A percentile compares a stretch with the other conserved stretches of the same genome.
These are phyloP conservation scores for Teunomyces lycoperdinae DNA, from an alignment of 805 yeast genomes.

Conservation along the genomic window DNA sequence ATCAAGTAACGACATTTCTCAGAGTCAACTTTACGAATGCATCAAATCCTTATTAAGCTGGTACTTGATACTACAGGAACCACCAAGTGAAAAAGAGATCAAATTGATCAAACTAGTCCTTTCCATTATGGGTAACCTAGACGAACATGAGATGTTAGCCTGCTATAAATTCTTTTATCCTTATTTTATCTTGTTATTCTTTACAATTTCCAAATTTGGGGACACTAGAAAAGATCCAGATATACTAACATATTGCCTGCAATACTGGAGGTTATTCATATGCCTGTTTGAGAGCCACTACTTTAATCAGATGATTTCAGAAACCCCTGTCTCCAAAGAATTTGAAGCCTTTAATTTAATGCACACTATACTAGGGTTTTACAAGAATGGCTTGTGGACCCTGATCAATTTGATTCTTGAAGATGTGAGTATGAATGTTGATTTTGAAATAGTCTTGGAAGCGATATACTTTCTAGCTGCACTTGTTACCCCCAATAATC, in stretches of 20 bases:
- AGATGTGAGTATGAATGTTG: slow-evolving; percentile 8
- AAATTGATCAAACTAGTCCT: slow-evolving; percentile 12
- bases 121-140: slow-evolving; percentile 6
- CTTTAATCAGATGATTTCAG: slow-evolving; percentile 7
- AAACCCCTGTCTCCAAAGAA: slow-evolving; percentile 1
- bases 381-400: slow-evolving; percentile 24
- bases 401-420: slow-evolving; percentile 19
- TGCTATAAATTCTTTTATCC: slow-evolving; percentile 12
- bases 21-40: slow-evolving; percentile 16
- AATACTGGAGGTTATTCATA: slow-evolving; percentile 10
- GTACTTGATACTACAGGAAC: slow-evolving; percentile 30
- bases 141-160: slow-evolving; percentile 1
- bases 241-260: background rate
- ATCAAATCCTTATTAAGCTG: slow-evolving; percentile 26
- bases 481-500: slow-evolving; percentile 9
- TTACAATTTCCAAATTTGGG: background rate
- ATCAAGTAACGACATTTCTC: slow-evolving; percentile 1
- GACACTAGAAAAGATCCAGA: background rate
- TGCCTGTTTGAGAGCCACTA: slow-evolving; percentile 12
- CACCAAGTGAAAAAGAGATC: slow-evolving; percentile 19
- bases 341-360: slow-evolving; percentile 22
- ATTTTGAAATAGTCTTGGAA: slow-evolving; percentile 14
- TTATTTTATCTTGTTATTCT: slow-evolving; percentile 13
- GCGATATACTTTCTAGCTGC: slow-evolving; percentile 15
- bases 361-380: slow-evolving; percentile 12